Percentiles rank a stretch among this genome's conserved stretches.
phyloP scores from a whole-genome alignment of 177 flowering plant genomes.

The Vitis hybrid region DNA sequence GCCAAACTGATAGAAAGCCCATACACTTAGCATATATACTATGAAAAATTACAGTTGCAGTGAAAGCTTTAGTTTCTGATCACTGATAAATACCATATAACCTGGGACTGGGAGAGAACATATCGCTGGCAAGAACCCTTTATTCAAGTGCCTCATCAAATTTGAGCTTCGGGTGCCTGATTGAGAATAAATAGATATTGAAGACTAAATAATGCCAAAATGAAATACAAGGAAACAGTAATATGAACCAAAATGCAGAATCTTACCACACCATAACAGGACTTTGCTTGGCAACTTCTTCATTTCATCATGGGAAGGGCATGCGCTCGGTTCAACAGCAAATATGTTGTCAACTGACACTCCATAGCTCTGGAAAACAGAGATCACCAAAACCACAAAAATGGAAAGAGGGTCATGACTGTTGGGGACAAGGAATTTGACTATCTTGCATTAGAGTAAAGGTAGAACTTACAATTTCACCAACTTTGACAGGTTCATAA shows the following conservation, averaged over 20 bases:
- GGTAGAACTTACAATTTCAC: slow-evolving; percentile 51
- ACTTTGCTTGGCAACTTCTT: slow-evolving; percentile 78
- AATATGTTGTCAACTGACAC: slow-evolving; percentile 59
- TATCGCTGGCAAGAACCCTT: slow-evolving; percentile 73
- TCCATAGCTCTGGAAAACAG: slow-evolving; percentile 51
- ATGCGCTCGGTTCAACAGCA: slow-evolving; percentile 49
- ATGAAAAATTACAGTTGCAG: not conserved
- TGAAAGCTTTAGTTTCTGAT: not conserved
- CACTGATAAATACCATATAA: slow-evolving; percentile 58
- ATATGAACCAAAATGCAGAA: not conserved
- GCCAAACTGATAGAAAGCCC: slow-evolving; percentile 48
- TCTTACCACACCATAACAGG: slow-evolving; percentile 87
- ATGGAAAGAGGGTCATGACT: not conserved
- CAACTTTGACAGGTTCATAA: slow-evolving; percentile 67
- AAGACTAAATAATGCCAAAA: not conserved
- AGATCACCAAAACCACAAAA: not conserved
- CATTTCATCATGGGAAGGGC: slow-evolving; percentile 61
- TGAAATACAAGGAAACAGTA: not conserved
- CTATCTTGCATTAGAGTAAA: too few relatives aligned
- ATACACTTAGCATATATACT: not conserved
- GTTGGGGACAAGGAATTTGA: too few relatives aligned
- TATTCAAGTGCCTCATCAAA: slow-evolving; percentile 67
- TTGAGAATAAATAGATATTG: not conserved
- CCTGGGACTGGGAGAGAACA: slow-evolving; percentile 82
- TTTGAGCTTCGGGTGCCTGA: slow-evolving; percentile 75